Conservation (phyloP, 1,284 basidiomycete genomes). For the Melampsora americana region DNA sequence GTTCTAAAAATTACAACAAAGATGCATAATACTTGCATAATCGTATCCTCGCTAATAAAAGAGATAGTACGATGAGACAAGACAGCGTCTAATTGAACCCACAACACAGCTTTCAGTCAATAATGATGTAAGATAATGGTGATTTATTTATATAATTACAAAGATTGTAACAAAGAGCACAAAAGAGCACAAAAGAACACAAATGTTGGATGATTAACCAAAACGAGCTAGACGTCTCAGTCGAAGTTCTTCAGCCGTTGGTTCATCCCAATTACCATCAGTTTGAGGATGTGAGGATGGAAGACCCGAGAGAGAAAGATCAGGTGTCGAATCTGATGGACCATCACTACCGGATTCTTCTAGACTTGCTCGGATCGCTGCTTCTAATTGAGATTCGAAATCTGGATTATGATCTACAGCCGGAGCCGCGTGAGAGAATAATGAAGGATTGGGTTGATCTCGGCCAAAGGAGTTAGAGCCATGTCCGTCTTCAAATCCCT, state of each 20-base stretch:
- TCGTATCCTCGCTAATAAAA: too few species aligned
- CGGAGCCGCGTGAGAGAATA: neutral
- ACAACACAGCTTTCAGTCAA: too few species aligned
- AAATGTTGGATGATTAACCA: neutral
- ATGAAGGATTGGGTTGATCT: neutral
- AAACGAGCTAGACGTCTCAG: constrained; percentile 26
- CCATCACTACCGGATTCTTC: neutral
- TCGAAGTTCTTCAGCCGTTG: constrained; percentile 27
- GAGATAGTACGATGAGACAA: too few species aligned
- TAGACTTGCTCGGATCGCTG: constrained; percentile 33
- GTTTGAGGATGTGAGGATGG: neutral
- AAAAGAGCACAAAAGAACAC: too few species aligned
- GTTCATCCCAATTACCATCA: constrained; percentile 27
- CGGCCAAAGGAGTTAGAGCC: neutral
- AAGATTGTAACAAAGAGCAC: too few species aligned
- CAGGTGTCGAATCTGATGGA: neutral
- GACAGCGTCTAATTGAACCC: too few species aligned
- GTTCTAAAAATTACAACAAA: too few species aligned
- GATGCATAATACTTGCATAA: too few species aligned
- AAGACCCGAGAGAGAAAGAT: neutral
- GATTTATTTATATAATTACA: too few species aligned
- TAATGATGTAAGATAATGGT: too few species aligned
- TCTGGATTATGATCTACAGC: neutral
- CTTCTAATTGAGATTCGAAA: constrained; percentile 19
- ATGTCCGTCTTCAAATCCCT: neutral